Base-by-base conservation (phyloP, 345 rosid species). In the Boechera retrofracta region DNA sequence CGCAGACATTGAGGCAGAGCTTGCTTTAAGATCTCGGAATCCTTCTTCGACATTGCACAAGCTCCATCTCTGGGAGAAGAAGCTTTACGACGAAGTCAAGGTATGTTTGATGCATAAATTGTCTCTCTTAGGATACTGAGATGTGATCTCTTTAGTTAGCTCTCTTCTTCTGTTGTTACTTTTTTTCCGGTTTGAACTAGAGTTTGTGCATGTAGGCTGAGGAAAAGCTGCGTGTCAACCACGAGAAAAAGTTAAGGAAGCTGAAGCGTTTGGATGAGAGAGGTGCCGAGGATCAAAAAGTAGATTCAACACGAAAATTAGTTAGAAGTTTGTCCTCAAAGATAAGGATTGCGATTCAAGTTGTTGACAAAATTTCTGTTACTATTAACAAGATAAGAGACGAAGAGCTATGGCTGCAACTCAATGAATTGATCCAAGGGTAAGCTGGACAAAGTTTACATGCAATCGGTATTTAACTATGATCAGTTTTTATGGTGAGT, bases 21-120 rank as follows among this genome's bases (percentile, higher is more conserved):
- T 89, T 82, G 86, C 85, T 6, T 81, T 71, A 75, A 89, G 87
- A 61, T 82, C 92, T 0, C 86, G 85, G 52, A 91, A 86, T 75
- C 97, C 92, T 59, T 92, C 99, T 55, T 87, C 99, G 21, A 89
- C 92, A 21, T 77, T 95, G 82, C 97, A 83, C 41, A 95, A 95
- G 86, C 83, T 95, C 31, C 67, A 82, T 76, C 91, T 92, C 32
- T 95, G 94, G 99, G 99, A 92, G 88, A 92, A 89, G 89, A 95
- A 95, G 76, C 88, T 92, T 53, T 88, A 82, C 41, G 79, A 82
- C 15, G 98, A 95, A 83, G 99, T 95, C 29, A 95, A 95, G 96
- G 99, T 92, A 86, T 62, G 79, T 39, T 6, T 56, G 18, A 15
- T 47, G 5, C 26, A 16, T 47, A 28, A 13, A 13, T 10, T 0